Conservation (phyloP, 768 basidiomycete genomes). For the Lentinula guzmanii region DNA sequence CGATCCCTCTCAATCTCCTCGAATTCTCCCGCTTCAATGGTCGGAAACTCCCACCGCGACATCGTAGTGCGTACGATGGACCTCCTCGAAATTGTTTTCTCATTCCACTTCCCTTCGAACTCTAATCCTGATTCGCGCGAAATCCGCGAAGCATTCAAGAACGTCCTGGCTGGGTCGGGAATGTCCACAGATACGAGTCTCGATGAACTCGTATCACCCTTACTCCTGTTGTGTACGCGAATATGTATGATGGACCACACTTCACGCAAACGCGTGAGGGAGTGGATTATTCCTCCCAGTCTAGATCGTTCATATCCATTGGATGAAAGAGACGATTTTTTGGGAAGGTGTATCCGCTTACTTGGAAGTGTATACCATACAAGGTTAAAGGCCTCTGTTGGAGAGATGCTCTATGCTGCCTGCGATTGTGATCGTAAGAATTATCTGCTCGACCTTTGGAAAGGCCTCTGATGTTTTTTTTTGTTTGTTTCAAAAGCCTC, state of each 20-base stretch:
- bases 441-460: not conserved
- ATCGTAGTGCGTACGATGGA: conserved; percentile 61
- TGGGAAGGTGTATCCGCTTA: conserved; percentile 78
- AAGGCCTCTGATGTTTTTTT: not conserved
- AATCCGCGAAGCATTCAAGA: conserved; percentile 47
- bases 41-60: conserved; percentile 27
- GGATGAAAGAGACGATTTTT: conserved; percentile 63
- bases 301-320: conserved; percentile 76
- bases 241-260: conserved; percentile 60
- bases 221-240: conserved; percentile 69
- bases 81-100: conserved; percentile 54
- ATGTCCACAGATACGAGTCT: conserved; percentile 42
- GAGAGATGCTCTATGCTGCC: conserved; percentile 82
- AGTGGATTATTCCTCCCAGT: conserved; percentile 69
- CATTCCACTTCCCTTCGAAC: conserved; percentile 64
- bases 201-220: conserved; percentile 75
- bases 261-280: conserved; percentile 49
- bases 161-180: conserved; percentile 24
- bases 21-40: conserved; percentile 19
- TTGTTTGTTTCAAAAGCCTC: conserved; percentile 31
- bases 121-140: conserved; percentile 57
- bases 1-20: conserved; percentile 46
- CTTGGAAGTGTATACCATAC: conserved; percentile 69
- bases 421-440: conserved; percentile 57
- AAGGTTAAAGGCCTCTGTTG: conserved; percentile 68